Evolutionary conservation across 2,329 filamentous ascomycete species (phyloP), one percentile per base, ranked within the genome.

Genomic region (Paecilomyces fulvus): DNA sequence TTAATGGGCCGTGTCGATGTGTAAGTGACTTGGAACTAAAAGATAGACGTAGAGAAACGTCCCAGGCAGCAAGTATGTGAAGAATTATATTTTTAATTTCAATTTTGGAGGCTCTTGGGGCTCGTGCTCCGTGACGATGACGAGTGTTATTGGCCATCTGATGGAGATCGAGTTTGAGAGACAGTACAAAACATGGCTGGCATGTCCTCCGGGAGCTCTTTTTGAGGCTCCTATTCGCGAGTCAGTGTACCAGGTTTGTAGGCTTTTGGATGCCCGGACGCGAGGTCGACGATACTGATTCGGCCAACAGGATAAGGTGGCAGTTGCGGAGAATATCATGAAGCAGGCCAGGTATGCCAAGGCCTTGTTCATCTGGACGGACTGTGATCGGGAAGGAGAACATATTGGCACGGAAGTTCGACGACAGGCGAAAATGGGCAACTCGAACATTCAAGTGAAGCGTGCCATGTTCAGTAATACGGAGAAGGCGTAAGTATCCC

Each of bases 351-450:
- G 81, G 58, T 81, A 82, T 68, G 81, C 85, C n/a, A 82, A 80
- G 55, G 84, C 86, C 11, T 79, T 99, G 30, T 92, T 95, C 72
- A 96, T 99, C 64, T 99, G 94, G 94, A 99, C 94, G 0, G 94
- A 99, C 80, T 97, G 94, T 73, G 94, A 99, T 78, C 85, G 92
- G 55, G 94, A 99, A 79, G 94, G 94, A 33, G 94, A 99, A 71
- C 89, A 97, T 68, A 99, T 99, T 63, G 94, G 94, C 6, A 82
- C 88, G 43, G 92, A 99, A 71, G 92, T 99, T 59, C 86, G 90
- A 49, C 83, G 88, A 54, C 87, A 92, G 57, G 94, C 94, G 4
- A 77, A 80, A 51, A 84, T 85, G 65, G 86, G 83, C 9, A 97
- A 96, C 61, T 73, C 80, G 9, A 77, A 78, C 1, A 85, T 99